phyloP scores from a whole-genome alignment of 2,329 filamentous ascomycete genomes.

The Talaromyces sp. region DNA sequence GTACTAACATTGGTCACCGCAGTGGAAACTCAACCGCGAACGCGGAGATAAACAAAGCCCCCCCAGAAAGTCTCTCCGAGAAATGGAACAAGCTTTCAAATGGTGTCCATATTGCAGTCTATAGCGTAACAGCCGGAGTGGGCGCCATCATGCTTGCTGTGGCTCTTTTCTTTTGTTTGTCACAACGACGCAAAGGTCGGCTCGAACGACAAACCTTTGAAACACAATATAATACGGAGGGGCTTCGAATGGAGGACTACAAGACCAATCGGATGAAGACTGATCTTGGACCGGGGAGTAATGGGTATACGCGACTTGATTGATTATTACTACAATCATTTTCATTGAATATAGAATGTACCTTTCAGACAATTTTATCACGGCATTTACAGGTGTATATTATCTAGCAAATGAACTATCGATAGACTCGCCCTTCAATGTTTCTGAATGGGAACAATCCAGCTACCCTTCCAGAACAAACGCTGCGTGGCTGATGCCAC shows the following conservation, averaged over 20 bases:
- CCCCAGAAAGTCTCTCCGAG: background rate
- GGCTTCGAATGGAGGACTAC: background rate
- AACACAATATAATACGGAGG: background rate
- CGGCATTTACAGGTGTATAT: no score
- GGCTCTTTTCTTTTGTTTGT: background rate
- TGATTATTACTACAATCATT: background rate
- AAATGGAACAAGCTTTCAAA: background rate
- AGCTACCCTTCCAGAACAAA: no score
- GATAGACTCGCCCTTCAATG: background rate
- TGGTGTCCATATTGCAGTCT: background rate
- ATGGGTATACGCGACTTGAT: background rate
- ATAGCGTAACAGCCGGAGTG: background rate
- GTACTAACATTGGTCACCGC: background rate
- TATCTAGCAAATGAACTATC: background rate
- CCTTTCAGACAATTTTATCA: no score
- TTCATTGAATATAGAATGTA: background rate
- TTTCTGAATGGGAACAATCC: background rate
- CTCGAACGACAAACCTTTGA: background rate
- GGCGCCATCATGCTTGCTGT: background rate
- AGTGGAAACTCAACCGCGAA: background rate
- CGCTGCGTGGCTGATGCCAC: no score
- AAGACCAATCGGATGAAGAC: background rate
- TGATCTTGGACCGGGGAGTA: background rate
- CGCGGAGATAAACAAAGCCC: background rate
- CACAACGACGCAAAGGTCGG: background rate